A percentile compares a stretch with the other conserved stretches of the same genome.
Evolutionary conservation across 495 filamentous ascomycete species (phyloP).

Genomic region (Cudoniella acicularis): DNA sequence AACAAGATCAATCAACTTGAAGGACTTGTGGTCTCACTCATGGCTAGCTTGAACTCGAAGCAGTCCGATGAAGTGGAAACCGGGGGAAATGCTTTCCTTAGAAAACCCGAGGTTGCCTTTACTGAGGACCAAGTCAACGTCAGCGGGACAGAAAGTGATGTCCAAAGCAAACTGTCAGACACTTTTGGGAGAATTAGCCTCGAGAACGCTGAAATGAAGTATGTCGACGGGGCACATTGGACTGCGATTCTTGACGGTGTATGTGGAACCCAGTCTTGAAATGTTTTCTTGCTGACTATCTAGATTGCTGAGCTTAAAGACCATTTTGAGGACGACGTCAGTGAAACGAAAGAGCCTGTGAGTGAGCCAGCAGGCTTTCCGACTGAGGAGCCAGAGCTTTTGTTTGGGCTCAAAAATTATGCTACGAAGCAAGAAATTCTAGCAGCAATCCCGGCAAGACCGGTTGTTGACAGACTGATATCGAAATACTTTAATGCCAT

Average conservation of each 20-base stretch:
- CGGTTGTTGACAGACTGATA: not conserved
- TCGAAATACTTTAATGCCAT: not conserved
- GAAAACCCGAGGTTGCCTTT: not conserved
- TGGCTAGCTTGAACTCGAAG: slow-evolving; percentile 24
- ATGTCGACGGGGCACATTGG: slow-evolving; percentile 50
- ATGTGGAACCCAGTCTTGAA: slow-evolving; percentile 27
- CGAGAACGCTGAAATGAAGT: slow-evolving; percentile 34
- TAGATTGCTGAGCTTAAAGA: slow-evolving; percentile 29
- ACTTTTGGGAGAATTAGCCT: slow-evolving; percentile 33
- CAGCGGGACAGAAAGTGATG: not conserved
- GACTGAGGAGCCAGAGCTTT: not conserved
- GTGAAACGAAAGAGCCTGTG: not conserved
- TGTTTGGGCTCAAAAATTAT: not conserved
- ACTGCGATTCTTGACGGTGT: slow-evolving; percentile 46
- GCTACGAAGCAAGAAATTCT: not conserved
- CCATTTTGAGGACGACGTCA: slow-evolving; percentile 22
- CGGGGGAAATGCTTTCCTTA: not conserved
- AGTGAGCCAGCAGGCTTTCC: not conserved
- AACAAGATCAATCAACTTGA: slow-evolving; percentile 49
- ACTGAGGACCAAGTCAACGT: not conserved
- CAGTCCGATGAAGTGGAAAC: not conserved
- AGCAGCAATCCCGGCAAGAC: not conserved
- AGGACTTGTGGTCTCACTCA: slow-evolving; percentile 46
- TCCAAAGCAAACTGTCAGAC: slow-evolving; percentile 14
- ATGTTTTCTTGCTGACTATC: slow-evolving; percentile 12